Evolutionary conservation across 345 rosid species (phyloP).

Genomic region (Brassica incana): DNA sequence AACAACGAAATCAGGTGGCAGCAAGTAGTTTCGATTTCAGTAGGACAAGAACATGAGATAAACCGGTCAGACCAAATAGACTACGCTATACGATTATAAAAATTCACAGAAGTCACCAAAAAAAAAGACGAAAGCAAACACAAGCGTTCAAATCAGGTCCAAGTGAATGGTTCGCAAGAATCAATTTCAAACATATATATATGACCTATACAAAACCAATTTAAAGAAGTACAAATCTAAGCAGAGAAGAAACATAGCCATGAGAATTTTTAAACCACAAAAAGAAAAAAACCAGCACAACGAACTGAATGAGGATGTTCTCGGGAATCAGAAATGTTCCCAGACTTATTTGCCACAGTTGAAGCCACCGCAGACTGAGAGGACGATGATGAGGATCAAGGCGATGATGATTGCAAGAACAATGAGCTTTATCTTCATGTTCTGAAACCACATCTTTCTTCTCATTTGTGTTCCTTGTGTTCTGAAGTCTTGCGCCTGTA

Average conservation of each 20-base stretch:
- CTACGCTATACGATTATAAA: not conserved
- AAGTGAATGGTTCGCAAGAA: slow-evolving; percentile 9
- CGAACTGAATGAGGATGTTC: slow-evolving; percentile 28
- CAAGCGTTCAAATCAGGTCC: not conserved
- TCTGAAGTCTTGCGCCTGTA: slow-evolving; percentile 89
- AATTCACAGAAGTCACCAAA: not conserved
- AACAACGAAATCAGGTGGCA: not conserved
- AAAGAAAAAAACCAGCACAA: slow-evolving; percentile 7
- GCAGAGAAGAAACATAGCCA: slow-evolving; percentile 4
- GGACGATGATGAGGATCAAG: slow-evolving; percentile 67
- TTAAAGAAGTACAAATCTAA: not conserved
- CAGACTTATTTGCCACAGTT: slow-evolving; percentile 46
- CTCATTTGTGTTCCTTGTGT: slow-evolving; percentile 83
- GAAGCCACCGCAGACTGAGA: slow-evolving; percentile 88
- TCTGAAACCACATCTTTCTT: slow-evolving; percentile 94
- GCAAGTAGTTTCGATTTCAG: not conserved
- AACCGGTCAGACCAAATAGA: not conserved
- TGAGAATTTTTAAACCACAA: slow-evolving; percentile 20
- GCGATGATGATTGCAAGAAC: slow-evolving; percentile 70
- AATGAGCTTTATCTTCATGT: slow-evolving; percentile 94
- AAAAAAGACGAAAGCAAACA: not conserved
- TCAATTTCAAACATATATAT: slow-evolving; percentile 2
- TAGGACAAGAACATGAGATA: not conserved
- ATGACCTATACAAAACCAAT: not conserved
- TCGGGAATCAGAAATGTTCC: slow-evolving; percentile 21